phyloP scores from a whole-genome alignment of 1,284 basidiomycete species.

The Ceratorhiza oryzae-sativae region DNA sequence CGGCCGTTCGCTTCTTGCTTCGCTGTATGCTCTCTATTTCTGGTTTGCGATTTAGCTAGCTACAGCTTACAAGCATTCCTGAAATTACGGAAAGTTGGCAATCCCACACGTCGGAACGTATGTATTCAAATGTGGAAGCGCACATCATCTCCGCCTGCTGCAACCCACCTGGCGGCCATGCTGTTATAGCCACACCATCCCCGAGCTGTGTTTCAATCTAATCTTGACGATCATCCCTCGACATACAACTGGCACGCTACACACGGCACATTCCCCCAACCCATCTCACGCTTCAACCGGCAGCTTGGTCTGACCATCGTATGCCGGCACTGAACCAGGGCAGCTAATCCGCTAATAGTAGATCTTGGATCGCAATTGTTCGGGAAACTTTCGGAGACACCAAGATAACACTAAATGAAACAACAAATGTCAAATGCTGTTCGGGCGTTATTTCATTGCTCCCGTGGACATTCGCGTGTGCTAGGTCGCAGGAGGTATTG shows the following conservation, averaged over 20 bases:
- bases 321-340: neutral
- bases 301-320: neutral
- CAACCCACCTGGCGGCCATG: neutral
- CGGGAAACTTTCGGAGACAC: neutral
- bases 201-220: conserved; percentile 4
- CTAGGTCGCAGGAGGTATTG: neutral
- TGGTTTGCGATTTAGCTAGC: neutral
- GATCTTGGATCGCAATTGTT: neutral
- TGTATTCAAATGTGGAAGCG: neutral
- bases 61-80: neutral
- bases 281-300: neutral
- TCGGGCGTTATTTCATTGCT: neutral
- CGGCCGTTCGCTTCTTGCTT: no score
- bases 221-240: neutral
- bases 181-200: neutral
- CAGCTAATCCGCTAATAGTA: neutral
- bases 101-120: neutral
- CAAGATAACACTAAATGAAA: neutral
- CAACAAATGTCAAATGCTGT: conserved; percentile 7
- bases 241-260: neutral
- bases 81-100: neutral
- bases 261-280: neutral
- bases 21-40: neutral
- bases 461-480: neutral
- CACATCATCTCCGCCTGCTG: neutral